Percentiles rank a stretch among this genome's conserved stretches.
These are phyloP conservation scores for Penicillium verrucosum DNA, from an alignment of 2,329 filamentous ascomycete genomes.

Conservation along the genomic window DNA sequence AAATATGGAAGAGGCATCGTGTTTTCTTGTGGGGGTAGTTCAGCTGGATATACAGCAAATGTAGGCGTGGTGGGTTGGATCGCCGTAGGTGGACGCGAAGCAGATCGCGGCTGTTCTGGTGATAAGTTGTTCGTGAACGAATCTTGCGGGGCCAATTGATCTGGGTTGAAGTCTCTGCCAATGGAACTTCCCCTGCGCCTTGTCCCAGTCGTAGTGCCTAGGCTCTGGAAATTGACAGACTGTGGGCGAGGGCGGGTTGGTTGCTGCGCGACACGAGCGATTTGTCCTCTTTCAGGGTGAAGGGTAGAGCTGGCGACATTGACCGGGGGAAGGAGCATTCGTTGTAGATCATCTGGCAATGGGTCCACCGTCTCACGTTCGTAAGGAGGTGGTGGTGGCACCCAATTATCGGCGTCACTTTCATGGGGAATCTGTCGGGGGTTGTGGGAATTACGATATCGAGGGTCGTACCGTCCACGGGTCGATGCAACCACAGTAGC, in stretches of 20 bases:
- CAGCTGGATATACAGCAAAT: constrained; percentile 14
- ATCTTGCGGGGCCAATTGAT: constrained; percentile 8
- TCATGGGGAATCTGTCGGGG: constrained; percentile 71
- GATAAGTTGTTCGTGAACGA: not conserved
- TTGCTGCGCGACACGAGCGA: constrained; percentile 26
- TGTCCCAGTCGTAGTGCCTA: constrained; percentile 27
- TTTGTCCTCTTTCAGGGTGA: constrained; percentile 22
- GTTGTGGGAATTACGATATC: constrained; percentile 30
- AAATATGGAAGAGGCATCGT: constrained; percentile 14
- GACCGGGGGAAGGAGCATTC: constrained; percentile 30
- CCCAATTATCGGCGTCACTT: constrained; percentile 85
- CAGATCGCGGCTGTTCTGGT: not conserved
- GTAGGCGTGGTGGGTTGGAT: constrained; percentile 15
- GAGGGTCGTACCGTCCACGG: constrained; percentile 61
- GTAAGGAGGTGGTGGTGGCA: constrained; percentile 79
- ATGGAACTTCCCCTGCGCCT: constrained; percentile 19
- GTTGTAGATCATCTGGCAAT: constrained; percentile 38
- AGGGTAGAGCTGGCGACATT: constrained; percentile 5
- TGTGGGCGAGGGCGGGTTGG: constrained; percentile 23
- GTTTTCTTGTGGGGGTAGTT: constrained; percentile 1
- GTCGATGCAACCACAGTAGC: constrained; percentile 71
- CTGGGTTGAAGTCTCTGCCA: constrained; percentile 12
- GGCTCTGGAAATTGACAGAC: constrained; percentile 27
- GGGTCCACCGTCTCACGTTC: constrained; percentile 34
- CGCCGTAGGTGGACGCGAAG: not conserved